phyloP scores from a whole-genome alignment of 78 protist species.

The Ministeria vibrans region DNA sequence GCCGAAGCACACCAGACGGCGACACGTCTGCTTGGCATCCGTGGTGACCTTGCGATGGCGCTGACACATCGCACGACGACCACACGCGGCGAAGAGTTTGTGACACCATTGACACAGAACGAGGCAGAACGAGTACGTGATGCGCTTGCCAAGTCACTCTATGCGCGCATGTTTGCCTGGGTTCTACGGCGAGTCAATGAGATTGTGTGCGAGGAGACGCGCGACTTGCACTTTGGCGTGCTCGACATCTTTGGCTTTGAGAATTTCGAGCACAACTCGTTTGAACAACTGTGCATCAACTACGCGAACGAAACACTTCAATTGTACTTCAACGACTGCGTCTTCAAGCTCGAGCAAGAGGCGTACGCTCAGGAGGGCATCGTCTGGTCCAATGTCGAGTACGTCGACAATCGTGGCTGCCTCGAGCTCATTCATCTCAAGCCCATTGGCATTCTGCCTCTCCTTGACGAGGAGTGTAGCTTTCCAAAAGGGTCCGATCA shows the following conservation, averaged over 20 bases:
- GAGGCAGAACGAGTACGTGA: slow-evolving; percentile 22
- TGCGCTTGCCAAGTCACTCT: slow-evolving; percentile 60
- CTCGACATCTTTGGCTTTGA: slow-evolving; percentile 85
- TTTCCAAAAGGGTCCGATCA: slow-evolving; percentile 54
- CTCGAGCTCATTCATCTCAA: slow-evolving; percentile 64
- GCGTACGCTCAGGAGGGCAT: slow-evolving; percentile 74
- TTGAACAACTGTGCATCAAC: slow-evolving; percentile 83
- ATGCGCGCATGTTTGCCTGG: slow-evolving; percentile 53
- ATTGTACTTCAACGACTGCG: slow-evolving; percentile 40
- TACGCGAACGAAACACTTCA: slow-evolving; percentile 54
- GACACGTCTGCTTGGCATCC: background rate
- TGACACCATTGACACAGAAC: background rate
- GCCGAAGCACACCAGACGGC: background rate
- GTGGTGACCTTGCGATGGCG: too few relatives aligned
- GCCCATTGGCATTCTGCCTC: slow-evolving; percentile 62
- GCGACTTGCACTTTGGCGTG: slow-evolving; percentile 43
- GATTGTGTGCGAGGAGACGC: background rate
- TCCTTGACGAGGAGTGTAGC: slow-evolving; percentile 74
- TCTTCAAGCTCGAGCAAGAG: slow-evolving; percentile 59
- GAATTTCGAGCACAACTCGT: slow-evolving; percentile 29
- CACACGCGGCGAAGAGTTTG: background rate
- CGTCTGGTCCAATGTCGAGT: slow-evolving; percentile 67
- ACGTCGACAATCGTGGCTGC: slow-evolving; percentile 69
- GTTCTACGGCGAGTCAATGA: slow-evolving; percentile 49
- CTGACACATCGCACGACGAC: background rate